These are phyloP conservation scores for Amaranthus palmeri DNA, from an alignment of 148 eudicot genomes.

Conservation along the genomic window DNA sequence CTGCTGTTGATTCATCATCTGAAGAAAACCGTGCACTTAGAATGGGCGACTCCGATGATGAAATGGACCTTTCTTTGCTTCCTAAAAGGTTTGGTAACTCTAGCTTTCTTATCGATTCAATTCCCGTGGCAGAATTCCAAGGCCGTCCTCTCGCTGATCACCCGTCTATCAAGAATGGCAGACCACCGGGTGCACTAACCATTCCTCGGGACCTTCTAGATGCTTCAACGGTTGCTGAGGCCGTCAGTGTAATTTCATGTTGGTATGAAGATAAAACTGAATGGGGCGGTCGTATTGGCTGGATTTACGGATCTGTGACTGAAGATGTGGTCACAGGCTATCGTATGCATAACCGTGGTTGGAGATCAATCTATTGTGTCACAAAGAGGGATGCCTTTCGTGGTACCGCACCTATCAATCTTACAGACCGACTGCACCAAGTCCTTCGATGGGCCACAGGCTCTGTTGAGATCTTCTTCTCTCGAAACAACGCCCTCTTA, in stretches of 20 bases:
- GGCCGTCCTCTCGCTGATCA: constrained; percentile 94
- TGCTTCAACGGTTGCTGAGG: constrained; percentile 89
- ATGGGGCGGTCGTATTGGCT: constrained; percentile 88
- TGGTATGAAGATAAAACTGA: constrained; percentile 97
- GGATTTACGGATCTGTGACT: constrained; percentile 97
- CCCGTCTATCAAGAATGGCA: constrained; percentile 76
- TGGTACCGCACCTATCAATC: constrained; percentile 22
- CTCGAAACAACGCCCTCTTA: constrained; percentile 18
- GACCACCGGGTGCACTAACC: constrained; percentile 85
- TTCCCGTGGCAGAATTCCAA: constrained; percentile 87
- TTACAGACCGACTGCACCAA: constrained; percentile 21
- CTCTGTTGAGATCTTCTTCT: constrained; percentile 29
- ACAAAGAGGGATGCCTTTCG: constrained; percentile 22
- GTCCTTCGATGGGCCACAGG: constrained; percentile 27
- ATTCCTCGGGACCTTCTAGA: constrained; percentile 80
- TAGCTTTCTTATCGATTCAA: constrained; percentile 62
- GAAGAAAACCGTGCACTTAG: constrained; percentile 56
- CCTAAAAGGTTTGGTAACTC: constrained; percentile 90
- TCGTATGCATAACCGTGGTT: constrained; percentile 24
- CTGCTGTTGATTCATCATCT: constrained; percentile 25
- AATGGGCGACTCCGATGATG: constrained; percentile 71
- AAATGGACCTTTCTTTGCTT: constrained; percentile 56
- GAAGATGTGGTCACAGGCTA: constrained; percentile 63
- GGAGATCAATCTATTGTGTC: constrained; percentile 20
- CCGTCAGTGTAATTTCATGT: constrained; percentile 80